Evolutionary conservation across 2,329 filamentous ascomycete species (phyloP).

Genomic region (Calonectria hongkongensis): DNA sequence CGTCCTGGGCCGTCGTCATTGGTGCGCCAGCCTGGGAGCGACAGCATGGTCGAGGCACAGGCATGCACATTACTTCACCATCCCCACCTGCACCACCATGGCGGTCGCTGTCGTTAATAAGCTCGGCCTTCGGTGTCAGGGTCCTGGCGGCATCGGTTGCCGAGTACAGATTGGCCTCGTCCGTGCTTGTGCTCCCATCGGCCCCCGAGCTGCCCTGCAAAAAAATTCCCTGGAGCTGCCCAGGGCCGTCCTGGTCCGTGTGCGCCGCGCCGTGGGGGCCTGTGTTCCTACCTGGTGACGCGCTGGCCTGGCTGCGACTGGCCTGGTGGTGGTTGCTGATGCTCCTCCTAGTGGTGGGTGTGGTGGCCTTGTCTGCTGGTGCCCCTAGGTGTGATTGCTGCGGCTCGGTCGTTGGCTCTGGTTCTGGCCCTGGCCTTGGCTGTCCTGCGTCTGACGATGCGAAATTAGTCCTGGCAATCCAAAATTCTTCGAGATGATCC

Average conservation of each 20-base stretch:
- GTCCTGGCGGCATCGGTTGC: conserved; percentile 49
- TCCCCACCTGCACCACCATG: conserved; percentile 30
- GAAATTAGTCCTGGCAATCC: conserved; percentile 44
- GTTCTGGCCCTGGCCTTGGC: conserved; percentile 9
- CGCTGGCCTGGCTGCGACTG: conserved; percentile 21
- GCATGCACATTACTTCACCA: conserved; percentile 47
- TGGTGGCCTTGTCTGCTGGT: not conserved
- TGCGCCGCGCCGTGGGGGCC: conserved; percentile 50
- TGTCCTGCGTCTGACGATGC: conserved; percentile 42
- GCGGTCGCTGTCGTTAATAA: conserved; percentile 30
- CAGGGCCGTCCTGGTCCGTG: conserved; percentile 47
- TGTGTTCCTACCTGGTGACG: conserved; percentile 36
- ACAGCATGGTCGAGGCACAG: conserved; percentile 45
- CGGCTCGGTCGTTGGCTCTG: not conserved
- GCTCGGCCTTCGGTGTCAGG: conserved; percentile 46
- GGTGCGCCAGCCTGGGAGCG: conserved; percentile 49
- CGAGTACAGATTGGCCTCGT: conserved; percentile 43
- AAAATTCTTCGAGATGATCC: conserved; percentile 33
- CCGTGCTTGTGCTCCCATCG: conserved; percentile 22
- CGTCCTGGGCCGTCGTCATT: conserved; percentile 45
- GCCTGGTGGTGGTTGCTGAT: not conserved
- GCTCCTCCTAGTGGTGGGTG: not conserved
- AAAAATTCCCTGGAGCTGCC: conserved; percentile 40
- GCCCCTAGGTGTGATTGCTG: conserved; percentile 21
- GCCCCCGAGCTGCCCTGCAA: conserved; percentile 40